phyloP scores from a whole-genome alignment of 2,329 filamentous ascomycete species.

The Fusarium sulawesiense region DNA sequence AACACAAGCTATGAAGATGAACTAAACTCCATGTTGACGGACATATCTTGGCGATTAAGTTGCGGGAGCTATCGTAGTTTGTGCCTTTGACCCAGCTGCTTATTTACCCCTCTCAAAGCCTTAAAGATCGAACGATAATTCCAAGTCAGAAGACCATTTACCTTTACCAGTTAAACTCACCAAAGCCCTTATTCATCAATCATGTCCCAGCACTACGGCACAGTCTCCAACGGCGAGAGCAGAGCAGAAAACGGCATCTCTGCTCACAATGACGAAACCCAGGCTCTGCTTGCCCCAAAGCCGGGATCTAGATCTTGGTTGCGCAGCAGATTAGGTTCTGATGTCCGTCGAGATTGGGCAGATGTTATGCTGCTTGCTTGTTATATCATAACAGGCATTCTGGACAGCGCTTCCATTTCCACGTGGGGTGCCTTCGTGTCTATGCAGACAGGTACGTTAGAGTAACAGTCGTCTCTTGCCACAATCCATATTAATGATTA shows the following conservation, averaged over 20 bases:
- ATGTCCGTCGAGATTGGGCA: constrained; percentile 64
- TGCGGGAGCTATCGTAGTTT: neutral
- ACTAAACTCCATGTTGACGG: neutral
- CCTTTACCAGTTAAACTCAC: neutral
- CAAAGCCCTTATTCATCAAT: neutral
- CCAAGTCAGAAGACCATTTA: neutral
- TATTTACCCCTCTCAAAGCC: constrained; percentile 16
- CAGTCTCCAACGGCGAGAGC: constrained; percentile 18
- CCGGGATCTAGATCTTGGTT: constrained; percentile 31
- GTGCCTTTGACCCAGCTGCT: neutral
- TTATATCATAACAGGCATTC: constrained; percentile 80
- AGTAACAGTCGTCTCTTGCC: rapidly evolving
- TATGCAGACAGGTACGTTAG: constrained; percentile 77
- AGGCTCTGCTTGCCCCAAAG: constrained; percentile 36
- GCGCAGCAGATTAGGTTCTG: constrained; percentile 33
- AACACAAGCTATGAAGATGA: neutral
- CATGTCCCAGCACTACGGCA: constrained; percentile 30
- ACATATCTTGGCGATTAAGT: neutral
- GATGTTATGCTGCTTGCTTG: constrained; percentile 77
- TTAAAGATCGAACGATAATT: neutral
- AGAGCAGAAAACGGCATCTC: constrained; percentile 18
- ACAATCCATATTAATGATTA: neutral
- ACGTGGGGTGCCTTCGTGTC: constrained; percentile 85
- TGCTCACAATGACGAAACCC: constrained; percentile 15
- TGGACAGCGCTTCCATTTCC: constrained; percentile 80